Percentiles rank a stretch among this genome's conserved stretches.
Conservation (phyloP, 2,329 filamentous ascomycete species). For the Monosporascus sp. region DNA sequence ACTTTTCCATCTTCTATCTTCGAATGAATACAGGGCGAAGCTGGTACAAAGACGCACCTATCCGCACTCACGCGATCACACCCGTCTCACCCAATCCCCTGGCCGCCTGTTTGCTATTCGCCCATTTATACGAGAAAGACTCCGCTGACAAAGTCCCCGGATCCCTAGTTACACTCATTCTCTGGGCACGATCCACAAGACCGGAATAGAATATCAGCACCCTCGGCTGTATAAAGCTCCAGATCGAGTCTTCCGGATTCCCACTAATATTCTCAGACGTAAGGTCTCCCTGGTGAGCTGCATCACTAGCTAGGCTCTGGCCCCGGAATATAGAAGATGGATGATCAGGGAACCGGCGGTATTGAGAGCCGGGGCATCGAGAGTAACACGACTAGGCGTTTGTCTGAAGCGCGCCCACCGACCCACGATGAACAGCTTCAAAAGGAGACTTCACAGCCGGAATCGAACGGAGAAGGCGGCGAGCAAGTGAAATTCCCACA, state of each 20-base stretch:
- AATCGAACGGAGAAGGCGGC: slow-evolving; percentile 21
- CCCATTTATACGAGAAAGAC: neutral
- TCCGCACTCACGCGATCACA: neutral
- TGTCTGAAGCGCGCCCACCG: slow-evolving; percentile 25
- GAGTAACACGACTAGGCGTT: slow-evolving; percentile 24
- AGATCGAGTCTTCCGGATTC: neutral
- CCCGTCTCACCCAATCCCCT: neutral
- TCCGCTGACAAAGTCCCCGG: neutral
- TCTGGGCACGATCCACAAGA: neutral
- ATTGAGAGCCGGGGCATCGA: slow-evolving; percentile 26
- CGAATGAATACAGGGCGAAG: neutral
- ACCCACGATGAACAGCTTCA: slow-evolving; percentile 28
- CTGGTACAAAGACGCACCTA: neutral
- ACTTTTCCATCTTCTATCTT: neutral
- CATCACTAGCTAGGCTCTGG: neutral
- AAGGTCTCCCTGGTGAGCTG: neutral
- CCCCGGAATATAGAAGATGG: slow-evolving; percentile 17
- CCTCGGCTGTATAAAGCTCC: neutral
- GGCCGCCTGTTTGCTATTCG: neutral
- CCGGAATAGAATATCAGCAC: neutral
- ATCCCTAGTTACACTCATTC: neutral
- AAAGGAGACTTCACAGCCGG: slow-evolving; percentile 20
- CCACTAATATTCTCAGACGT: neutral
- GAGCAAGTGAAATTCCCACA: slow-evolving; percentile 19
- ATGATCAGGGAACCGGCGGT: slow-evolving; percentile 27